Percentiles rank a stretch among this genome's conserved stretches.
These are phyloP conservation scores for Flaveria floridana DNA, from an alignment of 140 eudicot species.

Conservation along the genomic window DNA sequence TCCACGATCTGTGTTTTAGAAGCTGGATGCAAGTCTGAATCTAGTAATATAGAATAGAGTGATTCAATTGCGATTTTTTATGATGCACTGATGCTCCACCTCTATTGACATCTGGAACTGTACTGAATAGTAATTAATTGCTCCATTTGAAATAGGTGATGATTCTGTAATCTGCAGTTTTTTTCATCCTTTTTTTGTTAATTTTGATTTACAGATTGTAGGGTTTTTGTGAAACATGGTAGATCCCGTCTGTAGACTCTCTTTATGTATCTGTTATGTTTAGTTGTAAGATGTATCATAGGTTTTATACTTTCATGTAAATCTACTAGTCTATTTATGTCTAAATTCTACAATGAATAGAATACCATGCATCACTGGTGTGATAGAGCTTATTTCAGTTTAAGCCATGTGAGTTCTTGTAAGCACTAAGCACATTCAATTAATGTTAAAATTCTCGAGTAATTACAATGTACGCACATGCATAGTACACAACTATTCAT, in stretches of 20 bases:
- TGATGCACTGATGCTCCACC: neutral
- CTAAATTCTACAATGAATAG: neutral
- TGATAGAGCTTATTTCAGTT: constrained; percentile 12
- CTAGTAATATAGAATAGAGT: neutral
- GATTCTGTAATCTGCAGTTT: neutral
- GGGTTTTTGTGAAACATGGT: constrained; percentile 7
- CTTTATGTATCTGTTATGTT: neutral
- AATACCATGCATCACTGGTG: constrained; percentile 16
- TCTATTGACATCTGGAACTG: neutral
- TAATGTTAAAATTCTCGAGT: constrained; percentile 9
- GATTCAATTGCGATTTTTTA: neutral
- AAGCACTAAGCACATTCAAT: neutral
- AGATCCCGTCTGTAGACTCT: neutral
- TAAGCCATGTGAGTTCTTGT: constrained; percentile 19
- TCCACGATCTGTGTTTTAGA: constrained; percentile 26
- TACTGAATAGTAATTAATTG: constrained; percentile 21
- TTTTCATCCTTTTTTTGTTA: neutral
- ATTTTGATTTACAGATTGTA: neutral
- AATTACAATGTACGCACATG: constrained; percentile 24
- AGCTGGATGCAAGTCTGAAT: constrained; percentile 5
- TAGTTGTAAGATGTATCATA: neutral
- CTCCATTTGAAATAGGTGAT: constrained; percentile 13
- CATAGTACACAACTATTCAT: constrained; percentile 20
- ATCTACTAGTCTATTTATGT: constrained; percentile 1
- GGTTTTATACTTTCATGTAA: constrained; percentile 2